These are phyloP conservation scores for Dendrocalamus latiflorus DNA, from an alignment of 202 grass and related monocot genomes.

Conservation along the genomic window DNA sequence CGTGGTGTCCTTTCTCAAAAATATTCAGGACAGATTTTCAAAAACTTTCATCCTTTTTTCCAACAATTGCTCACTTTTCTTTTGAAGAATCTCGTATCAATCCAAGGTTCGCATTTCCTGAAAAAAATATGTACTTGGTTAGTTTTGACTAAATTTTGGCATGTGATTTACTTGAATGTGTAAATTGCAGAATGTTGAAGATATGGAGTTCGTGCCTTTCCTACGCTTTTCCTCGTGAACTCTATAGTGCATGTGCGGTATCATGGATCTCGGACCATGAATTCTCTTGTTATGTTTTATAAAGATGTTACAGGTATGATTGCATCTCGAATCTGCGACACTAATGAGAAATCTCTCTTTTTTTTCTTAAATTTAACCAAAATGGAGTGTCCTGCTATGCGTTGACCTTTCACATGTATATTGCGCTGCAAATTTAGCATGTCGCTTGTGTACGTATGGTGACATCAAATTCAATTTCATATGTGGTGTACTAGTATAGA, in stretches of 20 bases:
- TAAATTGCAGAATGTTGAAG: conserved; percentile 58
- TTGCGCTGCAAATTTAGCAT: neutral
- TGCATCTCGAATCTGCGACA: neutral
- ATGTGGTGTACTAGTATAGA: neutral
- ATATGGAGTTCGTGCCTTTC: conserved; percentile 62
- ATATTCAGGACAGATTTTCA: too few relatives aligned
- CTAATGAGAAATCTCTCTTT: neutral
- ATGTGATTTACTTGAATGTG: conserved; percentile 4
- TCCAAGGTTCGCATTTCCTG: too few relatives aligned
- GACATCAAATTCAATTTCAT: neutral
- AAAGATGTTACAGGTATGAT: conserved; percentile 66
- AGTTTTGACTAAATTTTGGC: neutral
- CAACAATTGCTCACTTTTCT: too few relatives aligned
- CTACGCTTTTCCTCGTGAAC: conserved; percentile 59
- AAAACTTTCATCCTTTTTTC: too few relatives aligned
- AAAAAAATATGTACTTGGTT: neutral
- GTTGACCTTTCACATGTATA: conserved; percentile 10
- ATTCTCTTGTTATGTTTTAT: conserved; percentile 58
- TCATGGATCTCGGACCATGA: conserved; percentile 54
- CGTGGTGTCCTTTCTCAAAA: too few relatives aligned
- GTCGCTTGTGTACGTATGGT: conserved; percentile 5
- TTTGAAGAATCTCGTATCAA: too few relatives aligned
- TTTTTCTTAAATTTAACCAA: neutral
- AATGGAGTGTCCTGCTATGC: neutral
- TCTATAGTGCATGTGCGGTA: conserved; percentile 56